Evolutionary conservation across 257 asterid species (phyloP).

Genomic region (Leonotis leonurus): DNA sequence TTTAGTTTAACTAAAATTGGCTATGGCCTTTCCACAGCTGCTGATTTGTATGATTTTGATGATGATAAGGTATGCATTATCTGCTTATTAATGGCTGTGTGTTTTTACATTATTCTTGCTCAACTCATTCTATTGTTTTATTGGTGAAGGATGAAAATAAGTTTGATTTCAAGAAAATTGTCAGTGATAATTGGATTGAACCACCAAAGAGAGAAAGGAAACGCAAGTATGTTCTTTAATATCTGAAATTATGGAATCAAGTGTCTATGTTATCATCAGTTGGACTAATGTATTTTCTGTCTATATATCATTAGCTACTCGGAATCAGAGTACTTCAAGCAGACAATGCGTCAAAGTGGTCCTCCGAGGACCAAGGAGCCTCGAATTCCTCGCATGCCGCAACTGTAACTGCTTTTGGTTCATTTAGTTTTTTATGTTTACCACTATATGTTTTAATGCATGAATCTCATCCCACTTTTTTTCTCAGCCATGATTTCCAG

Average conservation of each 20-base stretch:
- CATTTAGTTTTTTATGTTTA: neutral
- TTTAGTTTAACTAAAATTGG: slow-evolving; percentile 23
- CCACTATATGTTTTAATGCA: slow-evolving; percentile 1
- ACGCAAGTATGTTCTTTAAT: slow-evolving; percentile 71
- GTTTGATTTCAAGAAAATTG: slow-evolving; percentile 91
- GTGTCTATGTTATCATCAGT: neutral
- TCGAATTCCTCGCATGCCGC: slow-evolving; percentile 99
- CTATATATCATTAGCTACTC: slow-evolving; percentile 57
- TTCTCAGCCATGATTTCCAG: slow-evolving; percentile 92
- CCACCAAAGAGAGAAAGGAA: slow-evolving; percentile 92
- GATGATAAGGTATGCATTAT: slow-evolving; percentile 66
- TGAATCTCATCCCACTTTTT: slow-evolving; percentile 19
- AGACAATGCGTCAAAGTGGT: slow-evolving; percentile 98
- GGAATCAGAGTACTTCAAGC: slow-evolving; percentile 96
- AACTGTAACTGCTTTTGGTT: slow-evolving; percentile 52
- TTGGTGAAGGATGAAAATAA: slow-evolving; percentile 70
- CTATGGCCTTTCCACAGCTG: slow-evolving; percentile 58
- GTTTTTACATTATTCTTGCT: neutral
- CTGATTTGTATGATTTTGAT: slow-evolving; percentile 92
- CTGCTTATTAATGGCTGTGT: slow-evolving; percentile 1
- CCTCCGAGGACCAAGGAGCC: slow-evolving; percentile 95
- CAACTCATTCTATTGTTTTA: slow-evolving; percentile 10
- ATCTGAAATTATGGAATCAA: neutral
- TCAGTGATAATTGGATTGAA: slow-evolving; percentile 86
- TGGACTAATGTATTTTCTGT: neutral